Evolutionary conservation across 495 filamentous ascomycete species (phyloP), one percentile per base, ranked within the genome.

Genomic region (Penicillium goetzii): DNA sequence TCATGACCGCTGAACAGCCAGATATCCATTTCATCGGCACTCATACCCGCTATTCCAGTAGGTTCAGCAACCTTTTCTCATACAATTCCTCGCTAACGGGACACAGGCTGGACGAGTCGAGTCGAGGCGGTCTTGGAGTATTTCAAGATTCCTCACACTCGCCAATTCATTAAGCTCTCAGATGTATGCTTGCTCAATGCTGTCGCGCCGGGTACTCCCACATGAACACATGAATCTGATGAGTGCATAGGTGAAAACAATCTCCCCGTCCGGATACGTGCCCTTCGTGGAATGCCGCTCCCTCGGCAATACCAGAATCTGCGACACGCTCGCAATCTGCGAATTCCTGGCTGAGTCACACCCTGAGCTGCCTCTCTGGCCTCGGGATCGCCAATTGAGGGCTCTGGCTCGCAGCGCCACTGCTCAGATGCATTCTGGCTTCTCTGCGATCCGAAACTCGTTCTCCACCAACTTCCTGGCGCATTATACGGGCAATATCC

Each of bases 341-440:
- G 83, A 85, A 58, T 82, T 80, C 64, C 76, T 87, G 12, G 80
- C 83, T 21, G 84, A 85, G 52, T 67, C 67, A 2, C 60, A 81
- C 64, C 81, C 81, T 0, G 64, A 77, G 10, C 70, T 77, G 12
- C 40, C 55, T 34, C 72, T 84, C 4, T 86, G 82, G 76, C 85
- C 85, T 0, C 36, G 66, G 25, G 80, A 80, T 58, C 60, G 59
- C 11, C 51, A 66, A 11, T 75, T 85, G 10, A 72, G 83, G 60
- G 82, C 82, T 1, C 72, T 83, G 15, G 84, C 85, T 8, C 75
- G 83, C 36, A 76, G 74, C 21, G 81, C 82, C 6, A 75, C 73
- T 3, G 80, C 83, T 0, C 76, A 85, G 70, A 88, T 86, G 84
- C 83, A 86, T 64, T 78, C 84, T 2, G 75, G 80, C 26, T 88